Evolutionary conservation across 768 basidiomycete species (phyloP), one percentile per base, ranked within the genome.

Genomic region (Termitomyces sp.): DNA sequence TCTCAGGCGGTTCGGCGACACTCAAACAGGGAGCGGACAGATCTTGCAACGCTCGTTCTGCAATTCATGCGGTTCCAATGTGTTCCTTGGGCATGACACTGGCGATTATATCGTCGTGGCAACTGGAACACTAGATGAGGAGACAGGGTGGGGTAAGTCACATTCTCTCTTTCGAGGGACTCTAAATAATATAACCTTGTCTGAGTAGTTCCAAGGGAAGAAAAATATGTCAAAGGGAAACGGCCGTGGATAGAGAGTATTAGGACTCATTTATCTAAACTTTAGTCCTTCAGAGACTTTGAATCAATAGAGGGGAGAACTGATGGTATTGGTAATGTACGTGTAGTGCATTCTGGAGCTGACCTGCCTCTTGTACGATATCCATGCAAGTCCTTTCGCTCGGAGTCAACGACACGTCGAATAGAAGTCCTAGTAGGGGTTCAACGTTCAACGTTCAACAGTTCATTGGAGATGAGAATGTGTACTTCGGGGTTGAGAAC

Each of bases 41-140:
- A 59, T 67, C 7, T 56, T 74, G 9, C 58, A 63, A 35, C 63
- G 74, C 31, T 63, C 59, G 31, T 76, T 76, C 58, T 76, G 74
- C 44, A 58, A 53, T 1, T 52, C 63, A 1, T 75, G 74, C 52
- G 74, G 74, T 15, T 70, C 72, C n/a, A 73, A 71, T 35, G 42
- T 75, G 1, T 71, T 72, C 40, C 51, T 62, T 18, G 52, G 16
- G 13, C 42, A 51, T 11, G 54, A 52, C n/a, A 45, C 44, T 9
- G 49, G 33, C 3, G 44, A 60, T 20, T 53, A 56, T 38, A 56
- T 32, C 16, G 38, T 50, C 16, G 51, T 62, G 18, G 50, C 59
- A 2, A 56, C 59, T 1, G 59, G 59, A 7, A 57, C 61, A n/a
- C 12, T 62, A 9, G 43, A 62, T 42, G 51, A 57, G 31, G 45